These are phyloP conservation scores for Chrysanthemum makinoi DNA, from an alignment of 129 eudicot genomes.

Conservation along the genomic window DNA sequence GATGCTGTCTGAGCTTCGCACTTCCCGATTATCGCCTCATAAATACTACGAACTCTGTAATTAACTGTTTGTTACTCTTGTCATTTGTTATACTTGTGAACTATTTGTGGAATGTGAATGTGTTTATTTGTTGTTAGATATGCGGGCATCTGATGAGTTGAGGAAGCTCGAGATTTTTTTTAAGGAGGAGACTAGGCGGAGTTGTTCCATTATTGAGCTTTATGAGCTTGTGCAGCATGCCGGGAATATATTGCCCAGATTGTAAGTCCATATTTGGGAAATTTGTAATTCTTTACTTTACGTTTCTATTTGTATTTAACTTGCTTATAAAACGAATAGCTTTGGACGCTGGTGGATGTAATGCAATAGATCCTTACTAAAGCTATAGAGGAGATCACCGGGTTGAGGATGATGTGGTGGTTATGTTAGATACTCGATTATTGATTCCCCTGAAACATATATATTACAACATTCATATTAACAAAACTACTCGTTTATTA, in stretches of 20 bases:
- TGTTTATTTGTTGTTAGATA: constrained; percentile 48
- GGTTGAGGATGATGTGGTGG: constrained; percentile 12
- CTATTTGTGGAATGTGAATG: constrained; percentile 8
- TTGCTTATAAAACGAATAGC: not conserved
- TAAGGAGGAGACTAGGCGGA: constrained; percentile 80
- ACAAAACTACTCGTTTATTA: no score
- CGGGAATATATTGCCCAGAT: constrained; percentile 92
- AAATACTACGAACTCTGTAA: constrained; percentile 90
- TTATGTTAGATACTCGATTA: not conserved
- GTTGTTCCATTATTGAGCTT: constrained; percentile 93
- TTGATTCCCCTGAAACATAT: no score
- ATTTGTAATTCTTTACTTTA: not conserved
- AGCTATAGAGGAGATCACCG: constrained; percentile 19
- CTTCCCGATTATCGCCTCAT: constrained; percentile 93
- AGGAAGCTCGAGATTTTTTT: constrained; percentile 89
- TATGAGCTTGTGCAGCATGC: constrained; percentile 99
- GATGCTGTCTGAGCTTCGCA: constrained; percentile 99
- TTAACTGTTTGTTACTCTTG: constrained; percentile 7
- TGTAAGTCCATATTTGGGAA: constrained; percentile 45
- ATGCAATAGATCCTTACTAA: no score
- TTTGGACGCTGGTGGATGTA: no score
- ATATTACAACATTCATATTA: no score
- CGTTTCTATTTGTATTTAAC: not conserved
- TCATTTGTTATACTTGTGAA: constrained; percentile 18
- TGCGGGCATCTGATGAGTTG: constrained; percentile 98